A percentile compares a stretch with the other conserved stretches of the same genome.
Conservation (phyloP, 139 green algal genomes). For the Micractinium conductrix region DNA sequence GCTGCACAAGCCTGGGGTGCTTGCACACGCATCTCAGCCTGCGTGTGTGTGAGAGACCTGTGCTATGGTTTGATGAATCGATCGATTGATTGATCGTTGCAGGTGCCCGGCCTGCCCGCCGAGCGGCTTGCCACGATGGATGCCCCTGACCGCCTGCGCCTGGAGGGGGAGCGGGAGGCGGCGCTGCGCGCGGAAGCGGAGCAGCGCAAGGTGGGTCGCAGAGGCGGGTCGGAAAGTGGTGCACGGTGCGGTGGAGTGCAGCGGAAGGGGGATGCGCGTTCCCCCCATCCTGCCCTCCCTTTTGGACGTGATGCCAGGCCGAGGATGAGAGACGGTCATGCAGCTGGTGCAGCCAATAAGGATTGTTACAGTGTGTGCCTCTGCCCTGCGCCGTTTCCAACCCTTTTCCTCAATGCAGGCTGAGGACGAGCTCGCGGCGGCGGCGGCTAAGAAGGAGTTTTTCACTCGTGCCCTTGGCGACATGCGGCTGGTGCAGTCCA, state of each 20-base stretch:
- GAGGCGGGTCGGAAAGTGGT: too few relatives aligned
- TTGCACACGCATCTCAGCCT: too few relatives aligned
- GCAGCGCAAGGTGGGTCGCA: conserved; percentile 33
- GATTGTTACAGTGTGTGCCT: too few relatives aligned
- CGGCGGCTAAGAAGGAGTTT: conserved; percentile 32
- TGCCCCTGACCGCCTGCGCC: conserved; percentile 46
- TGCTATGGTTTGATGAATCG: too few relatives aligned
- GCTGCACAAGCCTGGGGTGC: neutral
- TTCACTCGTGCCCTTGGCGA: conserved; percentile 42
- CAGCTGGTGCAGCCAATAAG: too few relatives aligned
- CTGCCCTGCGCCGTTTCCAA: neutral
- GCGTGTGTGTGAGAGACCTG: too few relatives aligned
- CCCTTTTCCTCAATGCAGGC: neutral
- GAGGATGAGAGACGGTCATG: too few relatives aligned
- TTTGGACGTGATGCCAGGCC: too few relatives aligned
- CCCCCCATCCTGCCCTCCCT: too few relatives aligned
- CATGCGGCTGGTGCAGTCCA: conserved; percentile 42
- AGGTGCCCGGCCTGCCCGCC: conserved; percentile 30
- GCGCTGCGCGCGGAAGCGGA: conserved; percentile 43
- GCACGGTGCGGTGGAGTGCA: neutral
- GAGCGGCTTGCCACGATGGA: conserved; percentile 41
- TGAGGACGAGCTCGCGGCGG: conserved; percentile 44
- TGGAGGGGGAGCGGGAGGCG: conserved; percentile 47
- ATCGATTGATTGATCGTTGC: too few relatives aligned
- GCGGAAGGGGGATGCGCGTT: neutral